phyloP scores from a whole-genome alignment of 345 rosid genomes.

The Murraya paniculata region DNA sequence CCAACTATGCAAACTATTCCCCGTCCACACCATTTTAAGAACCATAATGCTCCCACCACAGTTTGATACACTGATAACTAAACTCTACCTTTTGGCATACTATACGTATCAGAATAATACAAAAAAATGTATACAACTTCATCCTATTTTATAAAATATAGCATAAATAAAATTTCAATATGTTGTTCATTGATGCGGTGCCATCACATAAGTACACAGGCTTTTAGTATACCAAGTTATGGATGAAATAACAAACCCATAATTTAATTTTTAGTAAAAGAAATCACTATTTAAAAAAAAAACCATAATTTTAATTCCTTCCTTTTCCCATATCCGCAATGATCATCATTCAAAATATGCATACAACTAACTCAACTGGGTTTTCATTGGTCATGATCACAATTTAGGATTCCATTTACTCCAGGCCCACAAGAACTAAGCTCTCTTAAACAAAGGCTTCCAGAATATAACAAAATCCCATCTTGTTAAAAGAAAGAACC shows the following conservation, averaged over 20 bases:
- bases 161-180: not conserved
- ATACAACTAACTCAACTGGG: not conserved
- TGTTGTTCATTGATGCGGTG: not conserved
- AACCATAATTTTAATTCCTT: not conserved
- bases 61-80: not conserved
- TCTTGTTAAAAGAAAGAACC: not conserved
- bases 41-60: not conserved
- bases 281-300: too few relatives aligned
- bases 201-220: not conserved
- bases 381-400: not conserved
- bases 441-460: not conserved
- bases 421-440: too few relatives aligned
- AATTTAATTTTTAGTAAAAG: not conserved
- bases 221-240: not conserved
- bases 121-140: not conserved
- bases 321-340: not conserved
- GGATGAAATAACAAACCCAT: not conserved
- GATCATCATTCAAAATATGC: not conserved
- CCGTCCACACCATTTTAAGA: not conserved
- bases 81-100: not conserved
- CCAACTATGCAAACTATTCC: not conserved
- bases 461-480: not conserved
- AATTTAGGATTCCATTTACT: too few relatives aligned
- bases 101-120: not conserved
- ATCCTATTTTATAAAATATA: not conserved